phyloP scores from a whole-genome alignment of 1,284 basidiomycete species.

The Megacollybia platyphylla region DNA sequence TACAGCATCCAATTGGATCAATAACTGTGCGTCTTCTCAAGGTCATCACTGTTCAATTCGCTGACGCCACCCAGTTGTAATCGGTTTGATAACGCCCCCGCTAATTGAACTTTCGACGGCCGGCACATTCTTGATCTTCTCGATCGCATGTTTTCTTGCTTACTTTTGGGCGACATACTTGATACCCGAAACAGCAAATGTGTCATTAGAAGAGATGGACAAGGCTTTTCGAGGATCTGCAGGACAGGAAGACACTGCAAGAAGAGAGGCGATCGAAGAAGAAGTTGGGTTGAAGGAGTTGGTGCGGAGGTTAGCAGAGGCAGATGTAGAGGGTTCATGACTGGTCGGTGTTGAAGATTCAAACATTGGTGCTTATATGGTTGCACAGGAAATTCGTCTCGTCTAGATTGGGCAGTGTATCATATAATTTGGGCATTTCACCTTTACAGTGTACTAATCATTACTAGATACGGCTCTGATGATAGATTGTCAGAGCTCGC shows the following conservation, averaged over 20 bases:
- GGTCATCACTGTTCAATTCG: conserved; percentile 7
- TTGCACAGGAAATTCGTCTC: no score
- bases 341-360: no score
- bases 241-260: conserved; percentile 35
- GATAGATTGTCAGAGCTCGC: no score
- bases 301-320: background rate
- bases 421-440: no score
- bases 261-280: conserved; percentile 11
- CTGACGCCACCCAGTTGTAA: conserved; percentile 39
- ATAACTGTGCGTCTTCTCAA: conserved; percentile 46
- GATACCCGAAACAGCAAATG: conserved; percentile 68
- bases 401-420: no score
- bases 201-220: conserved; percentile 71
- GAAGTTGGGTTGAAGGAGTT: conserved; percentile 10
- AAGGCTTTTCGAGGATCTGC: conserved; percentile 46
- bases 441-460: no score
- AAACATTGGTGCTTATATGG: no score
- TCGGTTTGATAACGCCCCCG: conserved; percentile 69
- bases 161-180: conserved; percentile 56
- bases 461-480: no score
- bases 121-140: conserved; percentile 57
- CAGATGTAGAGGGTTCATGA: background rate
- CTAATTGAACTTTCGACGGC: conserved; percentile 40
- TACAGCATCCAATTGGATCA: conserved; percentile 78
- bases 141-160: conserved; percentile 46